A percentile compares a stretch with the other conserved stretches of the same genome.
These are phyloP conservation scores for Hanseniaspora opuntiae DNA, from an alignment of 805 yeast genomes.

Conservation along the genomic window DNA sequence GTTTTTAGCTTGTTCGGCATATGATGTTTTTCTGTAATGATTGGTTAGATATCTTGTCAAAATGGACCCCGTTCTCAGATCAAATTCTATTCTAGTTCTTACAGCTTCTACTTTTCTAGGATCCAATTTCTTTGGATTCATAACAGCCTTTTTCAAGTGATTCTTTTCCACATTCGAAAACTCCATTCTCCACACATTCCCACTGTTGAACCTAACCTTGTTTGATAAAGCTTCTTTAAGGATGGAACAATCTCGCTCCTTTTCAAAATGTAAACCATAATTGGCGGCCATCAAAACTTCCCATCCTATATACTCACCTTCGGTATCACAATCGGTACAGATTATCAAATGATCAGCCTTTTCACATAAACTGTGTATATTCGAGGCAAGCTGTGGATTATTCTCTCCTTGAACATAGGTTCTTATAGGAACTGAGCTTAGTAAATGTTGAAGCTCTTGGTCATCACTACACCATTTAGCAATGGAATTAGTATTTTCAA, in stretches of 20 bases:
- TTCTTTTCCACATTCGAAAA: slow-evolving; percentile 74
- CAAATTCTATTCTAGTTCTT: slow-evolving; percentile 71
- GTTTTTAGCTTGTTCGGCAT: background rate
- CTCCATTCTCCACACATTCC: slow-evolving; percentile 54
- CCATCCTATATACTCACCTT: slow-evolving; percentile 85
- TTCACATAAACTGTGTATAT: slow-evolving; percentile 55
- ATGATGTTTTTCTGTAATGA: slow-evolving; percentile 28
- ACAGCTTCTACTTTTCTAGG: slow-evolving; percentile 70
- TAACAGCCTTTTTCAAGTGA: slow-evolving; percentile 68
- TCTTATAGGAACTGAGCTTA: slow-evolving; percentile 34
- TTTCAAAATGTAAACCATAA: slow-evolving; percentile 27
- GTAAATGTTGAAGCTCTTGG: background rate
- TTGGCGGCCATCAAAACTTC: slow-evolving; percentile 65
- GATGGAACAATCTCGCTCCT: background rate
- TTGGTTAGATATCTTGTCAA: slow-evolving; percentile 66
- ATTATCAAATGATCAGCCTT: slow-evolving; percentile 57
- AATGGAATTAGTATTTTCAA: slow-evolving; percentile 16
- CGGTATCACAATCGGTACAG: slow-evolving; percentile 98
- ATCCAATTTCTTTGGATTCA: slow-evolving; percentile 49
- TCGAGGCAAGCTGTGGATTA: slow-evolving; percentile 42
- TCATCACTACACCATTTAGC: slow-evolving; percentile 29
- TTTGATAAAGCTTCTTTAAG: background rate
- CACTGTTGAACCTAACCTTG: slow-evolving; percentile 32
- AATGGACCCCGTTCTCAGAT: slow-evolving; percentile 75
- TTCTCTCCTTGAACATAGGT: slow-evolving; percentile 54